Percentiles rank a stretch among this genome's conserved stretches.
These are phyloP conservation scores for Saccharomycopsis hybrid DNA, from an alignment of 1,139 yeast species.

Conservation along the genomic window DNA sequence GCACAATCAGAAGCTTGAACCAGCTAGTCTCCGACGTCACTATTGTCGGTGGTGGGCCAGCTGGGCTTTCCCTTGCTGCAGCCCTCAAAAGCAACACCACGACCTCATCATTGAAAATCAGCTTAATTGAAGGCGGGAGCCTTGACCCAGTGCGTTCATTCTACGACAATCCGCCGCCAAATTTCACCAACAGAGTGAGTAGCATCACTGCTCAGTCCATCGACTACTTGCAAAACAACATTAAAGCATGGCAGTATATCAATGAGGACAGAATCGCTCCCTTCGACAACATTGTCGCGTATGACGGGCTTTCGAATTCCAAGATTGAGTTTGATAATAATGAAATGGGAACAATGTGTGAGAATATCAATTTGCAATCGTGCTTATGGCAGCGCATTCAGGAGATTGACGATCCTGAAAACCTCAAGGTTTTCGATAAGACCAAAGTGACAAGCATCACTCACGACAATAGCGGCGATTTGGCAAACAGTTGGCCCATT, in stretches of 20 bases:
- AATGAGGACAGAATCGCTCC: constrained; percentile 64
- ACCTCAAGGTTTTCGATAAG: constrained; percentile 50
- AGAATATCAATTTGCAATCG: constrained; percentile 76
- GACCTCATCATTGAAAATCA: constrained; percentile 54
- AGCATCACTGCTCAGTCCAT: constrained; percentile 81
- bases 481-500: constrained; percentile 62
- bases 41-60: constrained; percentile 97
- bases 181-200: constrained; percentile 74
- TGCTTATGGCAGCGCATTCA: constrained; percentile 53
- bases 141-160: constrained; percentile 50
- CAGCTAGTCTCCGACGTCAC: constrained; percentile 54
- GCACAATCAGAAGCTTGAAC: no score
- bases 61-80: constrained; percentile 82
- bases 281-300: constrained; percentile 77
- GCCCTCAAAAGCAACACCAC: constrained; percentile 63
- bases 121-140: constrained; percentile 67
- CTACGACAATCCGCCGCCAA: constrained; percentile 45
- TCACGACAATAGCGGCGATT: constrained; percentile 25
- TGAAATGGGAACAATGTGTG: constrained; percentile 79
- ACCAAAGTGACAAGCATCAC: constrained; percentile 56
- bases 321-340: constrained; percentile 65
- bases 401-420: constrained; percentile 32
- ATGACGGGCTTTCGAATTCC: constrained; percentile 74
- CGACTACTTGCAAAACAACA: constrained; percentile 48
- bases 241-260: constrained; percentile 74